These are phyloP conservation scores for Cavenderia fasciculata DNA, from an alignment of 78 protist species.

Conservation along the genomic window DNA sequence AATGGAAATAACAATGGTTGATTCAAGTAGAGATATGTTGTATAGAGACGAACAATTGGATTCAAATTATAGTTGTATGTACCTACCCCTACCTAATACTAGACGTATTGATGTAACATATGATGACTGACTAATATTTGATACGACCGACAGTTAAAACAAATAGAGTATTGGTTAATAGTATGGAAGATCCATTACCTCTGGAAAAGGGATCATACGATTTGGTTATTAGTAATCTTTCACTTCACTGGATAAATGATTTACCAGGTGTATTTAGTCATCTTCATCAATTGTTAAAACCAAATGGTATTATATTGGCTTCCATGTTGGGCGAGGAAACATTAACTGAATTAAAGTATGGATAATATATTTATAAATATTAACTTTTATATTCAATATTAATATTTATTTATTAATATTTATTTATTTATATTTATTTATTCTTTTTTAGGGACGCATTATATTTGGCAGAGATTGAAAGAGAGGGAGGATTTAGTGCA, in stretches of 20 bases:
- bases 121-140: not conserved
- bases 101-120: too few species aligned
- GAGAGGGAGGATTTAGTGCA: constrained; percentile 81
- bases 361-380: too few species aligned
- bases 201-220: constrained; percentile 41
- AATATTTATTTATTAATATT: too few species aligned
- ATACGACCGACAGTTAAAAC: constrained; percentile 14
- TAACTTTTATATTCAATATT: too few species aligned
- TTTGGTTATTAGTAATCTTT: constrained; percentile 62
- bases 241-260: constrained; percentile 83
- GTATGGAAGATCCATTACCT: constrained; percentile 59
- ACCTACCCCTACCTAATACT: too few species aligned
- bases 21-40: constrained; percentile 48
- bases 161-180: constrained; percentile 25
- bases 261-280: constrained; percentile 73
- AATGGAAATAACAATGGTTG: too few species aligned
- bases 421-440: too few species aligned
- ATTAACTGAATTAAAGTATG: constrained; percentile 56
- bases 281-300: constrained; percentile 46
- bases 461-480: constrained; percentile 76
- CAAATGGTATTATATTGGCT: constrained; percentile 84
- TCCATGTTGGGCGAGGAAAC: constrained; percentile 79
- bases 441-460: constrained; percentile 63
- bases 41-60: constrained; percentile 48
- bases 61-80: not conserved